These are phyloP conservation scores for Chaetoceros tenuissimus DNA, from an alignment of 108 stramenopile genomes.

Conservation along the genomic window DNA sequence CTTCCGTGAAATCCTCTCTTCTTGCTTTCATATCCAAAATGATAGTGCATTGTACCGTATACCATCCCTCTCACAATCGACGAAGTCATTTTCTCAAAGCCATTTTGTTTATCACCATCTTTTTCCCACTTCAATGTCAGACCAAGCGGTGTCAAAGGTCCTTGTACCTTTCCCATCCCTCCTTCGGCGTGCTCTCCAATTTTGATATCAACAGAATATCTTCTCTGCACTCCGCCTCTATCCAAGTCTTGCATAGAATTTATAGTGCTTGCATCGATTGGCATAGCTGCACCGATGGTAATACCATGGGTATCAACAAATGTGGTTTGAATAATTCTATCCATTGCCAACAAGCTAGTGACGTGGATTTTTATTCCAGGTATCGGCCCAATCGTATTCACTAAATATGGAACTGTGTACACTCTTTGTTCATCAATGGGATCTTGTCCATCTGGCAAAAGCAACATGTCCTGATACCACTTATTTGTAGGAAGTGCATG, in stretches of 20 bases:
- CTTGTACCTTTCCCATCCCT: background rate
- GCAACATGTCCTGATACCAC: conserved; percentile 74
- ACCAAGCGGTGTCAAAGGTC: conserved; percentile 40
- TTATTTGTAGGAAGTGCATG: conserved; percentile 62
- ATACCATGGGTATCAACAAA: conserved; percentile 52
- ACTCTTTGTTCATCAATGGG: conserved; percentile 44
- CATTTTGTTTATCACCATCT: conserved; percentile 1
- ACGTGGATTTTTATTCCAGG: conserved; percentile 58
- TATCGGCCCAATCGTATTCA: conserved; percentile 63
- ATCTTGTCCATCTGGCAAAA: conserved; percentile 33
- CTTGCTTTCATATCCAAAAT: background rate
- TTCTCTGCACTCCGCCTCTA: conserved; percentile 13
- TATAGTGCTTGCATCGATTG: background rate
- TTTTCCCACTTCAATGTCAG: conserved; percentile 55
- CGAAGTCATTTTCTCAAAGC: conserved; percentile 36
- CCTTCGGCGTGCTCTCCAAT: background rate
- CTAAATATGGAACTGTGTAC: conserved; percentile 64
- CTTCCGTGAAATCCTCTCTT: background rate
- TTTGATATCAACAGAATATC: conserved; percentile 17
- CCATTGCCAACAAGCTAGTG: conserved; percentile 31
- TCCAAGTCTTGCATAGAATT: conserved; percentile 3
- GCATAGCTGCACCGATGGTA: conserved; percentile 47
- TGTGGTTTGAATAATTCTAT: conserved; percentile 46
- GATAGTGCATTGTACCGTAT: conserved; percentile 80
- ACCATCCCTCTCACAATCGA: conserved; percentile 83